Conservation (phyloP, 306 rosid genomes). For the Acacia crassicarpa region DNA sequence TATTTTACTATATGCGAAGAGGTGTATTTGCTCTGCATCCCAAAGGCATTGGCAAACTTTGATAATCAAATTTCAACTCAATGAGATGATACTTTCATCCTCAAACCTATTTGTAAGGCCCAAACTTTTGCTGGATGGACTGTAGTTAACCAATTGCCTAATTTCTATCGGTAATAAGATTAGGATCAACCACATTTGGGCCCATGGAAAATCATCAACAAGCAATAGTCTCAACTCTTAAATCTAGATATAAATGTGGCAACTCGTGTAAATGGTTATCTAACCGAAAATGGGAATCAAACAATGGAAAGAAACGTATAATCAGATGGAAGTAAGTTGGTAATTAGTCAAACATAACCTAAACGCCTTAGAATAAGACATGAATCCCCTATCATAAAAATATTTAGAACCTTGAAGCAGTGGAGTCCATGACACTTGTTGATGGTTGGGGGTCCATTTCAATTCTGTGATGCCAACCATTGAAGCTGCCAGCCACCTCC, state of each 20-base stretch:
- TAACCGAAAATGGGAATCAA: slow-evolving; percentile 8
- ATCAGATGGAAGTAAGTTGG: slow-evolving; percentile 8
- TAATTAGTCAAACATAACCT: slow-evolving; percentile 12
- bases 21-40: slow-evolving; percentile 18
- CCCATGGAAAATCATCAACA: slow-evolving; percentile 11
- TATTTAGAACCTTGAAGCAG: slow-evolving; percentile 57
- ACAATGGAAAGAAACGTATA: slow-evolving; percentile 8
- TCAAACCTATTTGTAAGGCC: background rate
- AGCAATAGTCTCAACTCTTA: background rate
- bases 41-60: slow-evolving; percentile 21
- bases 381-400: background rate
- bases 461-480: slow-evolving; percentile 87
- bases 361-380: slow-evolving; percentile 5
- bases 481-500: slow-evolving; percentile 94
- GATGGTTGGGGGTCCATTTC: slow-evolving; percentile 70
- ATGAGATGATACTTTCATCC: slow-evolving; percentile 17
- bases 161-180: background rate
- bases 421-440: slow-evolving; percentile 39
- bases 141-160: background rate
- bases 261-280: slow-evolving; percentile 3
- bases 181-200: background rate
- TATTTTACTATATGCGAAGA: slow-evolving; percentile 14
- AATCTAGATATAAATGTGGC: background rate
- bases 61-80: slow-evolving; percentile 23
- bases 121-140: background rate